Base-by-base conservation (phyloP, 2,329 filamentous ascomycete genomes). In the Paecilomyces variotii region DNA sequence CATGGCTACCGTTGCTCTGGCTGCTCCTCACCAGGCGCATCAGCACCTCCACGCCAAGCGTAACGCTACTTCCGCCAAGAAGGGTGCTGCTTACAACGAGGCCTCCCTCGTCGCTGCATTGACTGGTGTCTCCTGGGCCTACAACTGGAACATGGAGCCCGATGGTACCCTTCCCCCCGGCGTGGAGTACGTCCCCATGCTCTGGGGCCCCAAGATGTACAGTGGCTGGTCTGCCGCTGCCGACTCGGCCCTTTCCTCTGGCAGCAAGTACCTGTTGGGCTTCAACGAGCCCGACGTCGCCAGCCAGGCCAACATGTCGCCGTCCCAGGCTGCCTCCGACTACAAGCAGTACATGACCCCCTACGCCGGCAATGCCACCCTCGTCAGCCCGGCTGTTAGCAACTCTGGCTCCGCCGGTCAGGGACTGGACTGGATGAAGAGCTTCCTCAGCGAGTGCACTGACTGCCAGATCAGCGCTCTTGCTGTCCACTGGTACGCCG, bases 261-360 rank as follows among this genome's bases (percentile, higher is more conserved):
- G 72, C 54, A 69, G 67, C 61, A 66, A 62, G 27, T 72, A 76
- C 60, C 67, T 78, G 34, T 63, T 79, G 53, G 73, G 71, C 35
- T 79, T 80, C 71, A 80, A 80, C 67, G 78, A 80, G 63, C 78
- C 78, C 27, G 78, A 80, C 62, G 66, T 69, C 9, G 9, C 60
- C 56, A 61, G 62, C 2, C 77, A 79, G 64, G 67, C 77, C 53
- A 65, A 67, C 63, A 74, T 79, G 66, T 63, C 66, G 45, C 69
- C 74, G 19, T 34, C 62, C 7, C 69, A 72, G 5, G 77, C 77
- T 30, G 76, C 71, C 30, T 50, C 57, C 14, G 64, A 65, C 59
- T 77, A 76, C 67, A 62, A 65, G 59, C 57, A 69, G 28, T 72
- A 75, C 65, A 74, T 79, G 65, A 72, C 70, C 30, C 72, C 72